Evolutionary conservation across 2,329 filamentous ascomycete genomes (phyloP).

Genomic region (Aspergillus japonicus): DNA sequence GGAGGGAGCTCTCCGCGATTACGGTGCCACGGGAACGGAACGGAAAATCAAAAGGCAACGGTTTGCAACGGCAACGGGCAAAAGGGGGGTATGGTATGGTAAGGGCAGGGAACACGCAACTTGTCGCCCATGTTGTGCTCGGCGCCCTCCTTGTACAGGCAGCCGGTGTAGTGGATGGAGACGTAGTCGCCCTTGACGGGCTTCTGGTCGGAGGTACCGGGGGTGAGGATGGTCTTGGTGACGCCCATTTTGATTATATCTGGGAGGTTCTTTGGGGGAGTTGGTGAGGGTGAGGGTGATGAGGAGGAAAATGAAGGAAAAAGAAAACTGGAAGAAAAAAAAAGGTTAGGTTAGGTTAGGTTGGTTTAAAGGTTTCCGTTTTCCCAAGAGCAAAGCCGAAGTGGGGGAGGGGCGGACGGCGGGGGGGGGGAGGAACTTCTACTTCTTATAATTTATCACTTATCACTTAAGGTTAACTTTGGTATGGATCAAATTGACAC

Average conservation of each 20-base stretch:
- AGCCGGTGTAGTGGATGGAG: slow-evolving; percentile 89
- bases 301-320: neutral
- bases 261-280: neutral
- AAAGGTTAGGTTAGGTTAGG: neutral
- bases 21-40: too few species aligned
- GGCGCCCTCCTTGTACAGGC: slow-evolving; percentile 64
- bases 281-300: neutral
- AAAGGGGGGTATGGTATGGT: too few species aligned
- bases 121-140: slow-evolving; percentile 65
- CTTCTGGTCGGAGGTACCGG: slow-evolving; percentile 61
- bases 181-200: slow-evolving; percentile 70
- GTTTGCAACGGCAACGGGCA: neutral
- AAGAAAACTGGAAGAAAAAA: neutral
- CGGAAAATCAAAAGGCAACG: neutral
- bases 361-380: too few species aligned
- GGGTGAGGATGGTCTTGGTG: slow-evolving; percentile 61
- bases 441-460: neutral
- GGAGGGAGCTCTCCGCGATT: too few species aligned
- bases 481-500: too few species aligned
- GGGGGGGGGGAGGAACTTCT: too few species aligned
- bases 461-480: too few species aligned
- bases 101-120: slow-evolving; percentile 60
- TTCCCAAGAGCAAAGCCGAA: neutral
- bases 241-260: slow-evolving; percentile 62
- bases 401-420: neutral